Conservation (phyloP, 192 early-diverging fungal genomes). For the Coemansia sp. region DNA sequence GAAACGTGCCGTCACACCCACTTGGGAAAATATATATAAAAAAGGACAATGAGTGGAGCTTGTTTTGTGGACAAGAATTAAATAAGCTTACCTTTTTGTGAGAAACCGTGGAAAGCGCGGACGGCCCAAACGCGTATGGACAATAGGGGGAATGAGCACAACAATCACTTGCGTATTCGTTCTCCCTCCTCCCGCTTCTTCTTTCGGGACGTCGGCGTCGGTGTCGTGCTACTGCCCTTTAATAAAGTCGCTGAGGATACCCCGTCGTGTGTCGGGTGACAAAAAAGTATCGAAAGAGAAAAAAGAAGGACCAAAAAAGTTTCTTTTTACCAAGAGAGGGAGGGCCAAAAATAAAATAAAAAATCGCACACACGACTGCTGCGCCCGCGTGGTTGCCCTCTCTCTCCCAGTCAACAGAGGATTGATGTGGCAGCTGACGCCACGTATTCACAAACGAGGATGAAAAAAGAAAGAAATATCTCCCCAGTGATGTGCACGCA, state of each 20-base stretch:
- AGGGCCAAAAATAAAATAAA: constrained; percentile 16
- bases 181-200: constrained; percentile 8
- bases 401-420: background rate
- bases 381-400: background rate
- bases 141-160: background rate
- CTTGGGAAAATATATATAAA: too few species aligned
- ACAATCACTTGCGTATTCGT: too few species aligned
- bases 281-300: constrained; percentile 53
- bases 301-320: constrained; percentile 11
- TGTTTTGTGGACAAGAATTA: background rate
- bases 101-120: constrained; percentile 7
- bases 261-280: constrained; percentile 10
- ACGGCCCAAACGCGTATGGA: background rate
- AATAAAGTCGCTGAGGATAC: background rate
- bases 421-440: background rate
- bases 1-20: too few species aligned
- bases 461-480: background rate
- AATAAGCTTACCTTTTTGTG: constrained; percentile 8
- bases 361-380: background rate
- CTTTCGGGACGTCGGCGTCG: background rate
- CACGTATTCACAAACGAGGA: background rate
- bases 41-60: background rate
- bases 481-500: too few species aligned
- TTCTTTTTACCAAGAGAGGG: constrained; percentile 18
- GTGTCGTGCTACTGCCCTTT: background rate